Evolutionary conservation across 2,329 filamentous ascomycete genomes (phyloP).

Genomic region (Diplodia sapinea): DNA sequence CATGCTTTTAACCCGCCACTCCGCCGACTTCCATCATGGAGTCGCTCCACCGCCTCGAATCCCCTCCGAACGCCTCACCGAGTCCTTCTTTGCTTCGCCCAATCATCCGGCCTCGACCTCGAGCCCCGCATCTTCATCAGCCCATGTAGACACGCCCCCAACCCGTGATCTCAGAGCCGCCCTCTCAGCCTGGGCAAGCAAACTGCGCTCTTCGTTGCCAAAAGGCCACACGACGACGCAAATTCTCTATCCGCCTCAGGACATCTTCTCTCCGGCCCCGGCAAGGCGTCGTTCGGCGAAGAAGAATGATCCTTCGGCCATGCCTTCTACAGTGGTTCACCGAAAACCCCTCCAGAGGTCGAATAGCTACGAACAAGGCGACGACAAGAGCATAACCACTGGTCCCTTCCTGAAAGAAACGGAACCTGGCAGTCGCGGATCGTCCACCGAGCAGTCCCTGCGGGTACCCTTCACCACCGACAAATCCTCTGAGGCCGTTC

Average conservation of each 20-base stretch:
- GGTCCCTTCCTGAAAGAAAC: neutral
- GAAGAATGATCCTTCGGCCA: neutral
- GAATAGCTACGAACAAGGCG: neutral
- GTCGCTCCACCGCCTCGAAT: neutral
- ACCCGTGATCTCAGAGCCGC: neutral
- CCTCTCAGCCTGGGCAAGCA: neutral
- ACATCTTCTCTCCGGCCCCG: neutral
- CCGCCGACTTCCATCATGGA: neutral
- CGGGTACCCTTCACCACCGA: neutral
- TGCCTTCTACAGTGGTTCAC: neutral
- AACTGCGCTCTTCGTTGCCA: neutral
- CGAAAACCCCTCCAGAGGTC: neutral
- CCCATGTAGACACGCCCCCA: neutral
- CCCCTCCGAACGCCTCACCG: neutral
- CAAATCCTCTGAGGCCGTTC: neutral
- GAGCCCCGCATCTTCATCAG: slow-evolving; percentile 1
- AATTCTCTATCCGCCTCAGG: neutral
- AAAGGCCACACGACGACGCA: neutral
- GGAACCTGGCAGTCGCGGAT: neutral
- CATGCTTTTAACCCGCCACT: slow-evolving; percentile 1
- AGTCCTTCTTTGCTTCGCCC: neutral
- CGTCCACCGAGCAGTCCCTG: neutral
- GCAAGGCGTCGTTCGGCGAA: neutral
- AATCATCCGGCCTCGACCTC: neutral
- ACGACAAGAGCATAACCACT: neutral